phyloP scores from a whole-genome alignment of 2,329 filamentous ascomycete genomes.

The Fusarium sp. region DNA sequence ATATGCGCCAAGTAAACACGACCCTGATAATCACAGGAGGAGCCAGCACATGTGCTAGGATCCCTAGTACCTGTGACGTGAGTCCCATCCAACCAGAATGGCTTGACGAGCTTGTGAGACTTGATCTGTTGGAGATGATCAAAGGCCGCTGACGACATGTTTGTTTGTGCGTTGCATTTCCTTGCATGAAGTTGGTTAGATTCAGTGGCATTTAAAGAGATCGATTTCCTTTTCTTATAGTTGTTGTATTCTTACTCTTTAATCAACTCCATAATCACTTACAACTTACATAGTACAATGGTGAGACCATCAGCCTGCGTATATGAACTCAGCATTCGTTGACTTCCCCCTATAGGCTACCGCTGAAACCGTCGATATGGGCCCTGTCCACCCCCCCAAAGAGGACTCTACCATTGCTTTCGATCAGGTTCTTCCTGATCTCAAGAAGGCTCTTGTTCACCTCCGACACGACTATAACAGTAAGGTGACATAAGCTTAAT shows the following conservation, averaged over 20 bases:
- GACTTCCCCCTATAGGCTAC: constrained; percentile 54
- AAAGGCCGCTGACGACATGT: constrained; percentile 38
- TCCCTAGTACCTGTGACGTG: constrained; percentile 34
- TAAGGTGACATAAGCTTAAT: constrained; percentile 36
- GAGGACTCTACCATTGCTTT: constrained; percentile 64
- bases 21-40: constrained; percentile 4
- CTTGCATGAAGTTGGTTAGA: constrained; percentile 12
- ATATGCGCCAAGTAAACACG: constrained; percentile 2
- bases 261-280: not conserved
- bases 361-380: constrained; percentile 63
- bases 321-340: not conserved
- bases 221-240: not conserved
- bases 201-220: constrained; percentile 14
- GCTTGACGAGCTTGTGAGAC: constrained; percentile 19
- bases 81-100: constrained; percentile 31
- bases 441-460: constrained; percentile 63
- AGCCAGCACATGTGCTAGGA: constrained; percentile 6
- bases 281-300: constrained; percentile 31
- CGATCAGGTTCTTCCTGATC: constrained; percentile 59
- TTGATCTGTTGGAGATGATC: constrained; percentile 30
- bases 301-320: constrained; percentile 3
- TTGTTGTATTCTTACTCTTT: not conserved
- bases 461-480: constrained; percentile 59
- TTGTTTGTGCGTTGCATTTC: constrained; percentile 14
- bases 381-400: constrained; percentile 59